These are phyloP conservation scores for Kwoniella bestiolae DNA, from an alignment of 768 basidiomycete species.

Conservation along the genomic window DNA sequence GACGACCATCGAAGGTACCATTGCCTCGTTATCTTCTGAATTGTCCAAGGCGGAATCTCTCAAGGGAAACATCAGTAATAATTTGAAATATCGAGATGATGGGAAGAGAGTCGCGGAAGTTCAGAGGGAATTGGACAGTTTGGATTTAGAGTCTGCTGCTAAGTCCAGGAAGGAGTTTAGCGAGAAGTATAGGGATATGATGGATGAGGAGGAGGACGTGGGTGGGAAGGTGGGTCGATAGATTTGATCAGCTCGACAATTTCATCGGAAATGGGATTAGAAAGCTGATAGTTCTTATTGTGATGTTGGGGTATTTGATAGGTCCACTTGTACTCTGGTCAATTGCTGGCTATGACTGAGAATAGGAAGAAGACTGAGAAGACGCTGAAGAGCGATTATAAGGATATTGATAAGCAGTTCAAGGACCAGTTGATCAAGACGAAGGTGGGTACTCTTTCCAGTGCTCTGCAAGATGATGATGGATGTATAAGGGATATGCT, in stretches of 20 bases:
- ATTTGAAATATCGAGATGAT: constrained; percentile 75
- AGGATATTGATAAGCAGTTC: constrained; percentile 81
- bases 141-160: constrained; percentile 83
- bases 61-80: constrained; percentile 65
- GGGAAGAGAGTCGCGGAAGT: constrained; percentile 69
- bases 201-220: constrained; percentile 46
- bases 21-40: constrained; percentile 73
- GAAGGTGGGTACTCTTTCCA: constrained; percentile 66
- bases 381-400: constrained; percentile 78
- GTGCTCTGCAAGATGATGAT: neutral
- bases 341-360: constrained; percentile 72
- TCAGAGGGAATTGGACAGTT: constrained; percentile 71
- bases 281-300: no score
- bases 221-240: constrained; percentile 15
- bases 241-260: no score
- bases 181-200: constrained; percentile 70
- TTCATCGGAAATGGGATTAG: no score
- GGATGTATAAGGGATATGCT: neutral
- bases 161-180: constrained; percentile 84
- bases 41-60: constrained; percentile 58
- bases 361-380: constrained; percentile 69
- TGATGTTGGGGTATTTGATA: constrained; percentile 8
- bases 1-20: constrained; percentile 49
- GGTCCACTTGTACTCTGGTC: constrained; percentile 82
- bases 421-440: constrained; percentile 90